Base-by-base conservation (phyloP, 495 filamentous ascomycete species). In the Aspergillus carlsbadensis region DNA sequence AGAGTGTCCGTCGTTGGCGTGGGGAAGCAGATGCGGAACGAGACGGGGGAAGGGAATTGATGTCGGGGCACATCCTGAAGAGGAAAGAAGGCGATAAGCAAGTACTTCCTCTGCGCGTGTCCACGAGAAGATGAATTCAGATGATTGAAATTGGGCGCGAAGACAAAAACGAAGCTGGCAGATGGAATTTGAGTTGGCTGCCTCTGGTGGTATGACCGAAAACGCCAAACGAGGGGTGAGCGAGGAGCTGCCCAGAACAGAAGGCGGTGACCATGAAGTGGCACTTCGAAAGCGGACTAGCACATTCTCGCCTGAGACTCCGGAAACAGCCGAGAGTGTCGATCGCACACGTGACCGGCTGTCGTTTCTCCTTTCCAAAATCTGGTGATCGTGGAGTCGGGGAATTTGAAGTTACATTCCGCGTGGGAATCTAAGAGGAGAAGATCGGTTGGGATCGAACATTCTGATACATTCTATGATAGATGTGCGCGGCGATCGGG, bases 41-140 rank as follows among this genome's bases (percentile, higher is more conserved):
- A 43, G 86, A 87, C 13, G 83, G 78, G 47, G 87, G 86, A 33
- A 91, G 81, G 33, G 87, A 90, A 67, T 92, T 91, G 57, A 91
- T 74, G 73, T 91, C 87, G 31, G 88, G 88, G 52, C 79, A 75
- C 83, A 88, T 87, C 50, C 22, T 47, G 6, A 10, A 21, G 2
- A 3, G 7, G 29, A 21, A 31, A 33, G 40, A 22, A 21, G 10
- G n/a, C 6, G 2, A 8, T 18, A 15, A 13, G 52, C 14, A 33
- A 40, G 5, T n/a, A 2, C 6, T 21, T 2, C 21, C 3, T 17
- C 15, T 29, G 47, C 22, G 46, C 22, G 37, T 45, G 47, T 42
- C 4, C 35, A 20, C n/a, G 41, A n/a, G 2, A 39, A 31, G 21
- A n/a, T 26, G 37, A 52, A 43, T 35, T 10, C 37, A 22, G 54